Evolutionary conservation across 164 flowering plant species (phyloP).

Genomic region (Dillenia suffruticosa): DNA sequence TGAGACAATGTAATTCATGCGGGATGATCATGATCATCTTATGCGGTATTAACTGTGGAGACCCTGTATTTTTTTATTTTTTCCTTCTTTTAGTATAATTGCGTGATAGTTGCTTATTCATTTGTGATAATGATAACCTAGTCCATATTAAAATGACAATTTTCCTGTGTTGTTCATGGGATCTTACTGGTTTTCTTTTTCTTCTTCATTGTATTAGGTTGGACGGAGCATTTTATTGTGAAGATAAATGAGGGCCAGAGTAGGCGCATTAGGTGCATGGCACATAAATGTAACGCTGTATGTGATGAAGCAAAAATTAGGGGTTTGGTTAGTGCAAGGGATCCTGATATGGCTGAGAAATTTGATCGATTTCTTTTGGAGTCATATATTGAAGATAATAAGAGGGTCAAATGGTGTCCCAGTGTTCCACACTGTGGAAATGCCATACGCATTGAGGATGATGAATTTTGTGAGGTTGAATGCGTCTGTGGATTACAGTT

Average conservation of each 20-base stretch:
- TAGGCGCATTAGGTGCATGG: constrained; percentile 83
- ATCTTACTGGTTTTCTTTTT: not conserved
- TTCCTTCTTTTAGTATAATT: no score
- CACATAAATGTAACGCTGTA: constrained; percentile 74
- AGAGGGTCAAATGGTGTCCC: constrained; percentile 91
- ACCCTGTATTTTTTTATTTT: no score
- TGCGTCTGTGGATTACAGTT: constrained; percentile 81
- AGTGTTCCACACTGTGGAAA: constrained; percentile 94
- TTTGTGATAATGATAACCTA: no score
- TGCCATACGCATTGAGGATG: constrained; percentile 81
- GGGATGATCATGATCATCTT: no score
- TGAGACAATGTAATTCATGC: no score
- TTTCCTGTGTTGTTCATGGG: no score
- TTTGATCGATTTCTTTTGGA: constrained; percentile 82
- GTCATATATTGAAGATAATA: constrained; percentile 84
- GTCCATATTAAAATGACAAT: no score
- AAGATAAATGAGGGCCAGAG: constrained; percentile 90
- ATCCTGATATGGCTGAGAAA: constrained; percentile 62
- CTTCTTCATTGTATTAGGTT: constrained; percentile 27
- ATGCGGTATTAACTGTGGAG: no score
- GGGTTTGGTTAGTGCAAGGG: constrained; percentile 48
- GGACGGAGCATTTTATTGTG: constrained; percentile 77
- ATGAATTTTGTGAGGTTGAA: constrained; percentile 72
- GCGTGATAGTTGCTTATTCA: no score
- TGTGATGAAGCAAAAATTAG: constrained; percentile 80